These are phyloP conservation scores for Aspergillus egyptiacus DNA, from an alignment of 495 filamentous ascomycete genomes.

Conservation along the genomic window DNA sequence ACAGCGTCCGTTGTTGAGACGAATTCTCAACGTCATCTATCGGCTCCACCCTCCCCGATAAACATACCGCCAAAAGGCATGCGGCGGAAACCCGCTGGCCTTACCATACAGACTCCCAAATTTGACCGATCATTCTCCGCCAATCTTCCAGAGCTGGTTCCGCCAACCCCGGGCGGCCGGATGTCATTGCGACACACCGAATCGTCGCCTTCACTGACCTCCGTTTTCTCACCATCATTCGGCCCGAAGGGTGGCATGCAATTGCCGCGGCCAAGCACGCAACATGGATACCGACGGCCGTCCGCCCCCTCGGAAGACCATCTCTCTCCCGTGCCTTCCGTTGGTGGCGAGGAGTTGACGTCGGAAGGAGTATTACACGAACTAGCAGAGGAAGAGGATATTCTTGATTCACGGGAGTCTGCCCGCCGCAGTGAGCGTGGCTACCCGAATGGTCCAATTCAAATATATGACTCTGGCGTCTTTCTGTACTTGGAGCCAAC, in stretches of 20 bases:
- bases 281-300: constrained; percentile 25
- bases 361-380: constrained; percentile 32
- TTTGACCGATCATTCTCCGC: constrained; percentile 37
- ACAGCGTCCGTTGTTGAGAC: constrained; percentile 43
- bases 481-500: constrained; percentile 89
- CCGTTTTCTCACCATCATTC: constrained; percentile 52
- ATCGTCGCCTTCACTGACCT: constrained; percentile 58
- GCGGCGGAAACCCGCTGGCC: constrained; percentile 69
- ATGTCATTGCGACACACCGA: constrained; percentile 56
- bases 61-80: constrained; percentile 66
- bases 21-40: constrained; percentile 47
- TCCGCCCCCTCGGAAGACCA: constrained; percentile 25
- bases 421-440: constrained; percentile 58
- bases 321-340: constrained; percentile 24
- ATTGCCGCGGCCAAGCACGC: constrained; percentile 47
- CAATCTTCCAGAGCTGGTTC: constrained; percentile 35
- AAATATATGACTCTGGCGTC: constrained; percentile 89
- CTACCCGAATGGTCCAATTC: constrained; percentile 87
- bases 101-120: constrained; percentile 62
- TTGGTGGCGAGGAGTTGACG: constrained; percentile 22
- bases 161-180: constrained; percentile 43
- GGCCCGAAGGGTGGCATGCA: constrained; percentile 60
- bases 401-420: constrained; percentile 68
- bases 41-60: constrained; percentile 80
- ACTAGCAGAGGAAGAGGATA: constrained; percentile 69